A percentile compares a stretch with the other conserved stretches of the same genome.
Conservation (phyloP, 768 basidiomycete genomes). For the Pisolithus microcarpus region DNA sequence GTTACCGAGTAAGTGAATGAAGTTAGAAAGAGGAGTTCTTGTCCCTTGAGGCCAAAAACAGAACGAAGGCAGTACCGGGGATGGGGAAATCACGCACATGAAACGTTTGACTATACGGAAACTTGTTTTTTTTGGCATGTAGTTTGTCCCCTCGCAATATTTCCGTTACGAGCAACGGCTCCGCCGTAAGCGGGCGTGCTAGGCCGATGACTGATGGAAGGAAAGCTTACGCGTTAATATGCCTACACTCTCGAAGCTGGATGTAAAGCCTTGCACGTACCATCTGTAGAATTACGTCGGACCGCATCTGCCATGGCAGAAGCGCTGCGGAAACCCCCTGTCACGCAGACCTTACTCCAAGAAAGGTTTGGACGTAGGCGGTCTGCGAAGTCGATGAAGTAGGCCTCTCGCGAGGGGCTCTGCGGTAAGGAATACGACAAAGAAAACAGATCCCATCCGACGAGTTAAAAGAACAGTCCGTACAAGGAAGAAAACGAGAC, state of each 20-base stretch:
- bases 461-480: too few relatives aligned
- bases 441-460: background rate
- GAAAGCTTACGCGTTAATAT: background rate
- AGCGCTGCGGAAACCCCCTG: constrained; percentile 26
- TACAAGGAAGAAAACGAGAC: background rate
- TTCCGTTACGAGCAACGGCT: constrained; percentile 24
- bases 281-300: constrained; percentile 16
- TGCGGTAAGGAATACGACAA: background rate
- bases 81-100: constrained; percentile 8
- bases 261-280: constrained; percentile 9
- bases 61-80: background rate
- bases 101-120: constrained; percentile 34
- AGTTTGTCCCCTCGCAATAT: constrained; percentile 19
- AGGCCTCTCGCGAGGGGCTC: constrained; percentile 16
- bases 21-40: background rate
- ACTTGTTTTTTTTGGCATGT: constrained; percentile 18
- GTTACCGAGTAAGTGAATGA: background rate
- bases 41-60: background rate
- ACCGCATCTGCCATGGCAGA: constrained; percentile 25
- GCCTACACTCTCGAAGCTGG: background rate
- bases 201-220: constrained; percentile 23
- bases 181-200: constrained; percentile 24
- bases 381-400: constrained; percentile 27
- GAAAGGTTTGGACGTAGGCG: constrained; percentile 17
- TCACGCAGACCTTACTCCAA: constrained; percentile 22